Conservation (phyloP, 1,284 basidiomycete species). For the Pyrrhoderma lamaoense region DNA sequence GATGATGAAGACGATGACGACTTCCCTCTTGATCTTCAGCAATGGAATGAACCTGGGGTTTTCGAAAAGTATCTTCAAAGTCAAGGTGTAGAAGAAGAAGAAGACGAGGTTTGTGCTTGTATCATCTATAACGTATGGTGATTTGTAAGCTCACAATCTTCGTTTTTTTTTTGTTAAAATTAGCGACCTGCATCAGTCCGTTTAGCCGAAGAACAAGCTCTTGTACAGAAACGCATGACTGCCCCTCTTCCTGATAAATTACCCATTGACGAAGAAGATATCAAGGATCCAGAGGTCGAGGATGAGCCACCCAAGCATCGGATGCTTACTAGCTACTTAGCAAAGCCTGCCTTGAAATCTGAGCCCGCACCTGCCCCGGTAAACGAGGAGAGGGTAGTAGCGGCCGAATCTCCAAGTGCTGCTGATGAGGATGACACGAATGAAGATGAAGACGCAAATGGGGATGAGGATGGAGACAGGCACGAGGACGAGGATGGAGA, state of each 20-base stretch:
- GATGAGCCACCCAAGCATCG: not conserved
- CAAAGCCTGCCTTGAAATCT: not conserved
- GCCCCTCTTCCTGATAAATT: constrained; percentile 13
- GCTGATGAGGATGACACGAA: constrained; percentile 2
- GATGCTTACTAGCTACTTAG: not conserved
- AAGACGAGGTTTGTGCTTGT: constrained; percentile 12
- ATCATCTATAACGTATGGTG: not conserved
- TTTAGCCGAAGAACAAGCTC: constrained; percentile 13
- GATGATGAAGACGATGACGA: constrained; percentile 19
- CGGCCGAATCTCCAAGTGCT: no score
- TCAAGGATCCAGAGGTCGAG: constrained; percentile 1
- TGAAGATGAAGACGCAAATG: not conserved
- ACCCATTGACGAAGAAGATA: constrained; percentile 12
- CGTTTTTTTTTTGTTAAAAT: no score
- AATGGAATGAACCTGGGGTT: constrained; percentile 14
- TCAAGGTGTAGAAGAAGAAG: constrained; percentile 6
- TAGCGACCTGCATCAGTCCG: constrained; percentile 3
- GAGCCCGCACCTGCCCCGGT: not conserved
- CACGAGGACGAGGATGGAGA: no score
- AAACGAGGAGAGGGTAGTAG: not conserved
- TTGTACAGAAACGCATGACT: constrained; percentile 14
- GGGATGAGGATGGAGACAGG: not conserved
- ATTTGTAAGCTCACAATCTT: not conserved
- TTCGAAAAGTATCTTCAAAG: constrained; percentile 16
- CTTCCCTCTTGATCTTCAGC: constrained; percentile 15